A percentile compares a stretch with the other conserved stretches of the same genome.
phyloP scores from a whole-genome alignment of 768 basidiomycete species.

The Mycena vitilis region DNA sequence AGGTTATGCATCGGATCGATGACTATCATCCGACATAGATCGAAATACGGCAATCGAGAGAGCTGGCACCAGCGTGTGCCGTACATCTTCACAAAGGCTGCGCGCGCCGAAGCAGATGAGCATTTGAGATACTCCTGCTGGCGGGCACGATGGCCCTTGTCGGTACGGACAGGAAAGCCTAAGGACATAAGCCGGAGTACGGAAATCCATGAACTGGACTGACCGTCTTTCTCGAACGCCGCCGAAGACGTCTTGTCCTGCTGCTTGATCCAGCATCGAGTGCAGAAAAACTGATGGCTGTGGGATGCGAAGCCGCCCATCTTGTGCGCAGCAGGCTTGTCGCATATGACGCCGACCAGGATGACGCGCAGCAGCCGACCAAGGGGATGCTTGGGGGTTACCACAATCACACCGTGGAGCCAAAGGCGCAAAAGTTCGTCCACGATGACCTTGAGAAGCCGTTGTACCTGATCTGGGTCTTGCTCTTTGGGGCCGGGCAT shows the following conservation, averaged over 20 bases:
- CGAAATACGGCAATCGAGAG: constrained; percentile 43
- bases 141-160: not conserved
- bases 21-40: constrained; percentile 40
- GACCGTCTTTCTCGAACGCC: constrained; percentile 35
- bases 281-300: constrained; percentile 47
- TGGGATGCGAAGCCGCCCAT: constrained; percentile 45
- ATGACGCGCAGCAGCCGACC: constrained; percentile 46
- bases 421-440: constrained; percentile 42
- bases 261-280: constrained; percentile 47
- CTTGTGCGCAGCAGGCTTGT: constrained; percentile 54
- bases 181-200: not conserved
- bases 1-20: constrained; percentile 50
- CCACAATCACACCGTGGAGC: constrained; percentile 38
- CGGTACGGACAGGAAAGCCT: not conserved
- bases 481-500: constrained; percentile 45
- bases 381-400: constrained; percentile 39
- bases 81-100: not conserved
- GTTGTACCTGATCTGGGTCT: constrained; percentile 41
- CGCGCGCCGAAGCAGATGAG: not conserved
- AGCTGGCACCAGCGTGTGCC: not conserved
- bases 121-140: not conserved
- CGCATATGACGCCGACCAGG: constrained; percentile 48
- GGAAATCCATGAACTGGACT: not conserved
- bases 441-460: constrained; percentile 40
- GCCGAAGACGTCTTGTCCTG: constrained; percentile 35